phyloP scores from a whole-genome alignment of 257 asterid species.

The Eustoma russellianum region DNA sequence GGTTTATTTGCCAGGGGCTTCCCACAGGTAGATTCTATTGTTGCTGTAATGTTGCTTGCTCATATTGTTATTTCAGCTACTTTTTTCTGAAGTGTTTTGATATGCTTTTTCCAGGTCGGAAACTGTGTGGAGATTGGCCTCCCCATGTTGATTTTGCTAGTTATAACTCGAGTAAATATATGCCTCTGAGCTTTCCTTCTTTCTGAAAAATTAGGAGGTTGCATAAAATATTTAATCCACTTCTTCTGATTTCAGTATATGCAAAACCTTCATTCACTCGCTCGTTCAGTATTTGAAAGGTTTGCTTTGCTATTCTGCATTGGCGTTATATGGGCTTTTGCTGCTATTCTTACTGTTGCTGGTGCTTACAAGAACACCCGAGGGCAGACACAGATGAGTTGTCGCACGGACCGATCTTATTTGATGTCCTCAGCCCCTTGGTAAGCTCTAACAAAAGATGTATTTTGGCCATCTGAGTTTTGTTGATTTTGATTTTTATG shows the following conservation, averaged over 20 bases:
- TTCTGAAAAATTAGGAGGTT: background rate
- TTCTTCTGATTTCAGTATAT: slow-evolving; percentile 43
- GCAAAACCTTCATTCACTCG: slow-evolving; percentile 48
- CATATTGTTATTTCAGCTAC: slow-evolving; percentile 5
- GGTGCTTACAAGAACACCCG: slow-evolving; percentile 85
- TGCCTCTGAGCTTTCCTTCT: background rate
- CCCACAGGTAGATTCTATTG: slow-evolving; percentile 49
- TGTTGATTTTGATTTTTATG: slow-evolving; percentile 4
- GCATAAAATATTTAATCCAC: slow-evolving; percentile 3
- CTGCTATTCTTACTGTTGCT: slow-evolving; percentile 92
- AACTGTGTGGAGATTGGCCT: slow-evolving; percentile 84
- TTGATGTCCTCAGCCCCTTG: slow-evolving; percentile 86
- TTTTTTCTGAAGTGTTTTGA: slow-evolving; percentile 8
- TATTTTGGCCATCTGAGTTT: slow-evolving; percentile 1
- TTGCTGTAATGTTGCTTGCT: slow-evolving; percentile 5
- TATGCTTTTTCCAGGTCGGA: slow-evolving; percentile 47
- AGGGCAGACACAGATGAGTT: slow-evolving; percentile 52
- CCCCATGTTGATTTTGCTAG: slow-evolving; percentile 77
- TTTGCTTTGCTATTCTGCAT: slow-evolving; percentile 78
- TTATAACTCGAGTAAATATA: slow-evolving; percentile 56
- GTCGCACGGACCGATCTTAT: slow-evolving; percentile 72
- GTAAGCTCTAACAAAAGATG: slow-evolving; percentile 28
- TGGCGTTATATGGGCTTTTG: slow-evolving; percentile 76
- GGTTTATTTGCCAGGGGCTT: slow-evolving; percentile 87
- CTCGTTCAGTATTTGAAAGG: slow-evolving; percentile 69